Base-by-base conservation (phyloP, 2,329 filamentous ascomycete genomes). In the Fusarium verticillioides region DNA sequence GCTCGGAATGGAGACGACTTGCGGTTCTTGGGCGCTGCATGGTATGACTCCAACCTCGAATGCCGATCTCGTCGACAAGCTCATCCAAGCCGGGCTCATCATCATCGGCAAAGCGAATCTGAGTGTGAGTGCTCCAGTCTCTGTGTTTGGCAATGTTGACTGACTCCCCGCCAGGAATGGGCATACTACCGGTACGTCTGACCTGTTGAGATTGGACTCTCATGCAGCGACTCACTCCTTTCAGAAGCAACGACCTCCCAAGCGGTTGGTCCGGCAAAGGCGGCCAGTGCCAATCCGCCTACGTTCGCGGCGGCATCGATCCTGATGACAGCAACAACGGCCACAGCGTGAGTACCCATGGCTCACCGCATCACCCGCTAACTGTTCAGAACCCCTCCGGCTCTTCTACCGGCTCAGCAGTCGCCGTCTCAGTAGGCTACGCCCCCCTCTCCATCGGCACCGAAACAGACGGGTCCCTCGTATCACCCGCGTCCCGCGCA, bases 351-450 rank as follows among this genome's bases (percentile, higher is more conserved):
- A 43, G 36, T 42, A 4, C 0, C 13, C 37, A 4, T 32, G 19
- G 6, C 28, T 50, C 7, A 2, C 7, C 8, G 2, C 30, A 34
- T 37, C 43, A 8, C 2, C 7, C 12, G 18, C 39, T 36, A 2
- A 50, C 12, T 13, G 5, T 46, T 13, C 26, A 82, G 76, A 67
- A 73, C 3, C 80, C 81, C 2, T 78, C 78, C 2, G 81, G 81
- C 36, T 82, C 78, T 1, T 82, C 80, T 4, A 66, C 77, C 4
- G 81, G 81, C 26, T 81, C 81, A n/a, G 80, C 77, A 16, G 80
- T 82, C 7, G 75, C 76, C 7, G 76, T 81, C 1, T 75, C 79
- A 1, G 79, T 79, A 7, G 80, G 81, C 0, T 79, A 78, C 32
- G 66, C 63, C 34, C 80, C 81, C 34, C 67, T 82, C 8, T 76